These are phyloP conservation scores for Tolypocladium ovalisporum DNA, from an alignment of 2,329 filamentous ascomycete genomes.

Conservation along the genomic window DNA sequence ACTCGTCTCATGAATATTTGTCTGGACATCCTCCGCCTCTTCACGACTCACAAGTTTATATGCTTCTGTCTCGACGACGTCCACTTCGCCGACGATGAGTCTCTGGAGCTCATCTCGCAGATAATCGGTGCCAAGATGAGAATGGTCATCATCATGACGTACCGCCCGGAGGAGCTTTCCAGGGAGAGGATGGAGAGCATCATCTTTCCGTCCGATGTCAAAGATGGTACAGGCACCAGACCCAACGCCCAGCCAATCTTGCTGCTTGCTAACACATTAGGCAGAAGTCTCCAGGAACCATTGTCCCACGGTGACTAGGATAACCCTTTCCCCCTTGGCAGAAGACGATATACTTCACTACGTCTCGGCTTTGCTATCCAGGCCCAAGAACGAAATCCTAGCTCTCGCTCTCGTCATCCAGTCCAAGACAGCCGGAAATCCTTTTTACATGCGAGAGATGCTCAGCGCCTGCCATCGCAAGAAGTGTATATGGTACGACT, in stretches of 20 bases:
- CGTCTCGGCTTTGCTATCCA: slow-evolving; percentile 70
- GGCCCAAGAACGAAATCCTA: slow-evolving; percentile 59
- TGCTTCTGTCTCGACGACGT: slow-evolving; percentile 84
- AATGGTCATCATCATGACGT: slow-evolving; percentile 72
- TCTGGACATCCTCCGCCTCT: slow-evolving; percentile 71
- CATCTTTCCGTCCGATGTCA: slow-evolving; percentile 38
- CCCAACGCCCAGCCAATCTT: not conserved
- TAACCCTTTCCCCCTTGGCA: slow-evolving; percentile 60
- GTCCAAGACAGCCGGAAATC: slow-evolving; percentile 79
- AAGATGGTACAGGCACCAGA: slow-evolving; percentile 30
- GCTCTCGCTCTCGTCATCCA: slow-evolving; percentile 77
- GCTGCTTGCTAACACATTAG: slow-evolving; percentile 9
- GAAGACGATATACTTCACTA: slow-evolving; percentile 77
- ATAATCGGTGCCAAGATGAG: slow-evolving; percentile 71
- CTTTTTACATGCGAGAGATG: slow-evolving; percentile 88
- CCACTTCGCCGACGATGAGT: slow-evolving; percentile 84
- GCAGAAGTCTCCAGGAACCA: slow-evolving; percentile 32
- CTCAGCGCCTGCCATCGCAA: slow-evolving; percentile 77
- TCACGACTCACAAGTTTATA: slow-evolving; percentile 76
- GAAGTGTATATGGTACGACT: slow-evolving; percentile 85
- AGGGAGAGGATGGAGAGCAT: slow-evolving; percentile 43
- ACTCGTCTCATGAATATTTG: slow-evolving; percentile 81
- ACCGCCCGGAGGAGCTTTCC: slow-evolving; percentile 54
- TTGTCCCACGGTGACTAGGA: slow-evolving; percentile 51
- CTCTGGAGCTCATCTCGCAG: slow-evolving; percentile 69